Evolutionary conservation across 805 yeast species (phyloP), one percentile per base, ranked within the genome.

Genomic region (Saccharomycopsis sp.): DNA sequence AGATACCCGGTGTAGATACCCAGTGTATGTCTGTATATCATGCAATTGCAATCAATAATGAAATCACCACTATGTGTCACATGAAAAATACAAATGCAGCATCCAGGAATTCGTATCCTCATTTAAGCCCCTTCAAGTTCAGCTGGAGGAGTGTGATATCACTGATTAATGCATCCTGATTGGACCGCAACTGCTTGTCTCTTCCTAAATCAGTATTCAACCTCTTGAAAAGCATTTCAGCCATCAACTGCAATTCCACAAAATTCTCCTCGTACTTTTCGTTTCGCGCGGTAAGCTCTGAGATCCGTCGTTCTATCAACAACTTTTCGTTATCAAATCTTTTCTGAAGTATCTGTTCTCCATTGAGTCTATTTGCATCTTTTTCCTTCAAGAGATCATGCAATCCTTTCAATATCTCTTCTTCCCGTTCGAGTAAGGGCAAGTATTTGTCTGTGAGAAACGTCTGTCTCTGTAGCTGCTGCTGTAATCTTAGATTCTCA

Each of bases 351-450:
- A 61, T 54, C 35, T 55, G 54, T 52, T 61, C 63, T 3, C 62
- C 62, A 8, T 54, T 53, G 17, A 17, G 29, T 44, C 63, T 38
- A 12, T 51, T 47, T 17, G 34, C 29, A 7, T 50, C 50, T 50
- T 58, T 61, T 7, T 59, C 62, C 42, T 58, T 56, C 20, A 58
- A 35, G 23, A 61, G 58, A 47, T 61, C 63, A 34, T 51, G 59
- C 24, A 61, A 50, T n/a, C 63, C 62, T 41, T 58, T 61, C 19
- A 61, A 25, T 7, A 61, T 61, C 23, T 61, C 63, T 49, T 61
- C 62, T 29, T 61, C 63, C 8, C 63, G 22, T 17, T 61, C 62
- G 8, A 61, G 38, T 24, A 61, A 29, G 14, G 62, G 63, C 23
- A 59, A 47, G 34, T 61, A 61, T 34, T 58, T 58, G 14, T 54